phyloP scores from a whole-genome alignment of 495 filamentous ascomycete genomes.

The Aspergillus sclerotioniger region DNA sequence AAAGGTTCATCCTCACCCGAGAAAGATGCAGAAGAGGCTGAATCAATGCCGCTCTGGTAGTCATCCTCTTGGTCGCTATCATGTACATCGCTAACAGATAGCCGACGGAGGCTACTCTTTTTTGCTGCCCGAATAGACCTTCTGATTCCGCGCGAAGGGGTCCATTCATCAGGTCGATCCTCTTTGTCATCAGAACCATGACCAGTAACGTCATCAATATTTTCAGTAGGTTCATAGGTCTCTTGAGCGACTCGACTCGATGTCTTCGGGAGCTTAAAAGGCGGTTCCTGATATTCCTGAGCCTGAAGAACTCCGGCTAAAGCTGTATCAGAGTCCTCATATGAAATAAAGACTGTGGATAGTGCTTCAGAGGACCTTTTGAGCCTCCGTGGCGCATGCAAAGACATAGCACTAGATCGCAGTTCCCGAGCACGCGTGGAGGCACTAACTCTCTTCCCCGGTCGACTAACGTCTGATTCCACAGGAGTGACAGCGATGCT shows the following conservation, averaged over 20 bases:
- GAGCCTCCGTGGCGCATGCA: conserved; percentile 28
- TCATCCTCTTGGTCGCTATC: conserved; percentile 9
- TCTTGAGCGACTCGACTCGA: conserved; percentile 9
- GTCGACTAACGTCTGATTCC: conserved; percentile 31
- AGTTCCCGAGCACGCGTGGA: conserved; percentile 40
- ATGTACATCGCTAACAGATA: conserved; percentile 13
- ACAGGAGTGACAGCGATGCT: conserved; percentile 63
- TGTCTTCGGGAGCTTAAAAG: conserved; percentile 28
- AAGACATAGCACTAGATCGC: conserved; percentile 37
- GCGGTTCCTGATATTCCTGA: conserved; percentile 53
- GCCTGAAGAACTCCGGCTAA: conserved; percentile 60
- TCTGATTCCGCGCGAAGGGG: conserved; percentile 17
- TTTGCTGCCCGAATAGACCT: conserved; percentile 12
- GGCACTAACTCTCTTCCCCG: conserved; percentile 36
- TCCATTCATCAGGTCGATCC: conserved; percentile 12
- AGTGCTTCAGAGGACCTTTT: conserved; percentile 32
- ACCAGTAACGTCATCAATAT: conserved; percentile 18
- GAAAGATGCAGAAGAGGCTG: conserved; percentile 10
- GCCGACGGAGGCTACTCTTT: conserved; percentile 4
- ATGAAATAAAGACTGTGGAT: conserved; percentile 31
- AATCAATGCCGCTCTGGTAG: conserved; percentile 11
- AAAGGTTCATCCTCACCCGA: conserved; percentile 14
- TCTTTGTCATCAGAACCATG: conserved; percentile 22
- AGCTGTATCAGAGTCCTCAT: conserved; percentile 48
- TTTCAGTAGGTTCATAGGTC: conserved; percentile 13